These are phyloP conservation scores for Blastobotrys ciferrii DNA, from an alignment of 1,139 yeast genomes.

Conservation along the genomic window DNA sequence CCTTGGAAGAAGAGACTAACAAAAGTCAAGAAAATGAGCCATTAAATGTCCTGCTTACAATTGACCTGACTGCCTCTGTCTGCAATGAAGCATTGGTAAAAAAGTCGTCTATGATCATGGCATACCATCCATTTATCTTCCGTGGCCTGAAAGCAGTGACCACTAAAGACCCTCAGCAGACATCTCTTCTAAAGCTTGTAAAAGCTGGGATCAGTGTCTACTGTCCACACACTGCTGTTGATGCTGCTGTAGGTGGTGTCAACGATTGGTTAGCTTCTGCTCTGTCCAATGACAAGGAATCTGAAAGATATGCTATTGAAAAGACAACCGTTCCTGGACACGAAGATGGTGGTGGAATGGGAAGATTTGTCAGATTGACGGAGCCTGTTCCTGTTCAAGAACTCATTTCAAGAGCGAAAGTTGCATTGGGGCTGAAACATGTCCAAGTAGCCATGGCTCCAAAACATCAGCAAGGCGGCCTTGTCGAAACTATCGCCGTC, in stretches of 20 bases:
- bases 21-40: slow-evolving; percentile 23
- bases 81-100: slow-evolving; percentile 75
- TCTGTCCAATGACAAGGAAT: slow-evolving; percentile 40
- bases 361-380: slow-evolving; percentile 60
- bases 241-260: slow-evolving; percentile 88
- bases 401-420: slow-evolving; percentile 56
- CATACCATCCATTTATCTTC: slow-evolving; percentile 93
- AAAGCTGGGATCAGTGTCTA: slow-evolving; percentile 81
- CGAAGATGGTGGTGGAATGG: slow-evolving; percentile 71
- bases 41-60: slow-evolving; percentile 61
- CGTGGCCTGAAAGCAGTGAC: slow-evolving; percentile 79
- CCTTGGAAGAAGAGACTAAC: slow-evolving; percentile 20
- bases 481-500: slow-evolving; percentile 54
- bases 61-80: slow-evolving; percentile 81
- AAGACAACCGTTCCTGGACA: slow-evolving; percentile 36
- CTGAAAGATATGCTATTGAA: slow-evolving; percentile 28
- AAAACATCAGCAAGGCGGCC: slow-evolving; percentile 32
- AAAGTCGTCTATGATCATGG: slow-evolving; percentile 56
- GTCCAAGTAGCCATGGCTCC: slow-evolving; percentile 64
- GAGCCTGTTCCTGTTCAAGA: slow-evolving; percentile 45
- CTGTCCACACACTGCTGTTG: slow-evolving; percentile 95
- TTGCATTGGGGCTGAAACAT: slow-evolving; percentile 48
- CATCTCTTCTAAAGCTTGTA: slow-evolving; percentile 67
- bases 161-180: slow-evolving; percentile 72
- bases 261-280: slow-evolving; percentile 85